Evolutionary conservation across 805 yeast genomes (phyloP).

Genomic region (Ogataea nakhonphanomensis): DNA sequence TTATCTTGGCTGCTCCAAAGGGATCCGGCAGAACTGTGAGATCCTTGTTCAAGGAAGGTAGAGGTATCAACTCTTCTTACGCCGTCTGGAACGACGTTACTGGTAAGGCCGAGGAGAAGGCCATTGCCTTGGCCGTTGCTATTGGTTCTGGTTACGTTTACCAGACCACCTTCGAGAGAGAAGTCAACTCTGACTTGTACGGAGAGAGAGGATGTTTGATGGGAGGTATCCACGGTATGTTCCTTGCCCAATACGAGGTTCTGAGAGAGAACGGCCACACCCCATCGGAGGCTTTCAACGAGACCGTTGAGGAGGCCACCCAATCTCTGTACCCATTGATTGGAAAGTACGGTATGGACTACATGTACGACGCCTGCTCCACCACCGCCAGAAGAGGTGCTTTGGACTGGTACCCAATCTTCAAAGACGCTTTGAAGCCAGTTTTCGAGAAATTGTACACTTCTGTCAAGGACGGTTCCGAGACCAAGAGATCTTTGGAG

Average conservation of each 20-base stretch:
- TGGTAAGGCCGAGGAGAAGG: conserved; percentile 99
- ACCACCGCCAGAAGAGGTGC: conserved; percentile 99
- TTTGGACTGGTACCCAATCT: conserved; percentile 98
- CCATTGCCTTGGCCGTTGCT: conserved; percentile 97
- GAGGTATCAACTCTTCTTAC: conserved; percentile 99
- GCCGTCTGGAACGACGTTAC: conserved; percentile 99
- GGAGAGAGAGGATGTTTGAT: conserved; percentile 99
- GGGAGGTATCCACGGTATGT: conserved; percentile 99
- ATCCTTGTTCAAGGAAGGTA: conserved; percentile 98
- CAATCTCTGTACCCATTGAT: conserved; percentile 98
- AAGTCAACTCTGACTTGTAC: conserved; percentile 97
- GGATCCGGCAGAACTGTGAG: conserved; percentile 99
- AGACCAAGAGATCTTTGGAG: conserved; percentile 96
- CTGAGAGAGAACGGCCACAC: conserved; percentile 99
- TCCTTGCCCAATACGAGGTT: conserved; percentile 99
- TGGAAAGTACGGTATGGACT: conserved; percentile 99
- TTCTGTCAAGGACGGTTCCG: conserved; percentile 92
- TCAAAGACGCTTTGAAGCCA: conserved; percentile 98
- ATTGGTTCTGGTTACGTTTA: conserved; percentile 99
- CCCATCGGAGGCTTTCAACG: conserved; percentile 99
- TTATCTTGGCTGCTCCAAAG: conserved; percentile 98
- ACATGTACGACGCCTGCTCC: conserved; percentile 99
- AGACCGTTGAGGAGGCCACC: conserved; percentile 99
- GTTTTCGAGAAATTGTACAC: conserved; percentile 95
- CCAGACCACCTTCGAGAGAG: conserved; percentile 99